A percentile compares a stretch with the other conserved stretches of the same genome.
These are phyloP conservation scores for Protoeuglena noctilucae DNA, from an alignment of 139 green algal genomes.

Conservation along the genomic window DNA sequence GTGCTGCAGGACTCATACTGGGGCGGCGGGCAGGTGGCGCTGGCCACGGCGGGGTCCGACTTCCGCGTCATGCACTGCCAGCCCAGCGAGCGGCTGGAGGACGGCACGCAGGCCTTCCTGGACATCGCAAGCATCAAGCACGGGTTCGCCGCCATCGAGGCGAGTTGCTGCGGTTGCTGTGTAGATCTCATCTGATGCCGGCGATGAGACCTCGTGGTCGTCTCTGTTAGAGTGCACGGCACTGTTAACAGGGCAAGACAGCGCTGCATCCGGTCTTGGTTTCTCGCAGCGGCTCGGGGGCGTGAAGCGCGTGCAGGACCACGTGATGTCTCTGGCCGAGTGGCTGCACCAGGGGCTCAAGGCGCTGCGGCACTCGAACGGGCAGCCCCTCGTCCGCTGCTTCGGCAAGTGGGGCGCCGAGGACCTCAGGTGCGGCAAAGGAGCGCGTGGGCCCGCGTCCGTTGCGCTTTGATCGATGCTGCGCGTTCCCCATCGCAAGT, in stretches of 20 bases:
- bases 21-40: constrained; percentile 44
- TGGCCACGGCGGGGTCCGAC: constrained; percentile 40
- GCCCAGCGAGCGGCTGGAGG: constrained; percentile 38
- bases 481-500: too few relatives aligned
- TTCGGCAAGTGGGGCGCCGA: constrained; percentile 39
- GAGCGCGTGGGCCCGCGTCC: too few relatives aligned
- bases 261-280: too few relatives aligned
- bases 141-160: constrained; percentile 31
- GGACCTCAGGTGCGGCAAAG: constrained; percentile 5
- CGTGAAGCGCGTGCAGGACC: constrained; percentile 18
- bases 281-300: constrained; percentile 45
- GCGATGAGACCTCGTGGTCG: too few relatives aligned
- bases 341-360: constrained; percentile 17
- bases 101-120: constrained; percentile 56
- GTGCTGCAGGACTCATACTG: constrained; percentile 44
- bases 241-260: too few relatives aligned
- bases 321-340: constrained; percentile 15
- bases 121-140: constrained; percentile 48
- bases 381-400: constrained; percentile 34
- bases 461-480: too few relatives aligned
- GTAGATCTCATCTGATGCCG: too few relatives aligned
- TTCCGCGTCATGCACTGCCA: constrained; percentile 52
- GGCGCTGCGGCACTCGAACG: constrained; percentile 41
- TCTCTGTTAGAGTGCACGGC: too few relatives aligned
- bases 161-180: too few relatives aligned